phyloP scores from a whole-genome alignment of 495 filamentous ascomycete species.

The Podospora pseudopauciseta region DNA sequence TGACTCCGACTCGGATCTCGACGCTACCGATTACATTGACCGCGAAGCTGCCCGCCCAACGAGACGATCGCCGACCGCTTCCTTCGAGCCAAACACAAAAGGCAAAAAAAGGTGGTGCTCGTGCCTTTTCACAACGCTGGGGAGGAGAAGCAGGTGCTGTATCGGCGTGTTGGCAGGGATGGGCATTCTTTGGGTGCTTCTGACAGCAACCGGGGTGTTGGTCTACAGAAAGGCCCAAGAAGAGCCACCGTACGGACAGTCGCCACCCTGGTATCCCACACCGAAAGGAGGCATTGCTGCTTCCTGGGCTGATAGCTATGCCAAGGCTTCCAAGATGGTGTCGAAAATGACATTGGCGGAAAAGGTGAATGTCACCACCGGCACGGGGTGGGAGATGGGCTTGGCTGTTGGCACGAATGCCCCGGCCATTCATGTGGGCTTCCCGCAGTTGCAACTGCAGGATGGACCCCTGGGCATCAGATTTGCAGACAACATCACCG shows the following conservation, averaged over 20 bases:
- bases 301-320: conserved; percentile 74
- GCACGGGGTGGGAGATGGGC: conserved; percentile 87
- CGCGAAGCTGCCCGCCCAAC: conserved; percentile 19
- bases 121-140: conserved; percentile 22
- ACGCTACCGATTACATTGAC: conserved; percentile 41
- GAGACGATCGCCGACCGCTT: conserved; percentile 5
- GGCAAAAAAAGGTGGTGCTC: conserved; percentile 17
- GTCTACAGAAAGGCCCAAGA: conserved; percentile 42
- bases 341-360: conserved; percentile 78
- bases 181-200: conserved; percentile 31
- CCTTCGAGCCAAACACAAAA: conserved; percentile 8
- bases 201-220: conserved; percentile 39
- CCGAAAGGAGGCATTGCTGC: conserved; percentile 73
- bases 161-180: conserved; percentile 28
- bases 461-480: conserved; percentile 73
- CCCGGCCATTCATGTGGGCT: conserved; percentile 63
- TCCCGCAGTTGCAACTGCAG: conserved; percentile 84
- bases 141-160: conserved; percentile 37
- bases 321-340: conserved; percentile 76
- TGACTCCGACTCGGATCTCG: conserved; percentile 41
- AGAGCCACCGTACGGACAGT: conserved; percentile 48
- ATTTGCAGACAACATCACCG: conserved; percentile 60
- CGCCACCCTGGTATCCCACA: conserved; percentile 80
- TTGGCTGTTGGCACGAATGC: conserved; percentile 89
- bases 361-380: conserved; percentile 94